phyloP scores from a whole-genome alignment of 805 yeast genomes.

The Monosporozyma servazzii region DNA sequence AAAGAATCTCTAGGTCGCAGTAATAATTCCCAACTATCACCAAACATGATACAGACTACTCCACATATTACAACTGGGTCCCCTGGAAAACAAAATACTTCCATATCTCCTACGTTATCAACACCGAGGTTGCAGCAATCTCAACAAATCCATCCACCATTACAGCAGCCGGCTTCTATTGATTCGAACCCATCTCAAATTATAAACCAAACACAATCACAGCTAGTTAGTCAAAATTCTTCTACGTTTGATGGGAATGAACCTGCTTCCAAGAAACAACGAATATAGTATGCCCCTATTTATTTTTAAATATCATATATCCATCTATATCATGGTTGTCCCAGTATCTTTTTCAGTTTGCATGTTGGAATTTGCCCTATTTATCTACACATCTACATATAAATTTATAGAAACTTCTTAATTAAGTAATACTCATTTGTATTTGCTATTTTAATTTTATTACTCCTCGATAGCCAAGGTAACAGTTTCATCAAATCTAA shows the following conservation, averaged over 20 bases:
- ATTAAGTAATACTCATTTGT: background rate
- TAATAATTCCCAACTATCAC: conserved; percentile 2
- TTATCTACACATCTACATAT: background rate
- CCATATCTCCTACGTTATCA: background rate
- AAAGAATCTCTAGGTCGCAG: conserved; percentile 5
- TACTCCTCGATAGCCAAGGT: conserved; percentile 37
- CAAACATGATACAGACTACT: background rate
- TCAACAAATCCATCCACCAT: background rate
- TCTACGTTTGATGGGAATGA: conserved; percentile 5
- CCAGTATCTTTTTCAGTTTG: background rate
- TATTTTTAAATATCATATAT: too few relatives aligned
- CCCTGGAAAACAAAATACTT: background rate
- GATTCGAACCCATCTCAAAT: background rate
- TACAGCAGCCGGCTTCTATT: background rate
- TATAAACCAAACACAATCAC: background rate
- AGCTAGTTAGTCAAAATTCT: background rate
- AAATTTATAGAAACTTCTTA: background rate
- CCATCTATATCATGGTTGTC: too few relatives aligned
- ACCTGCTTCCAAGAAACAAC: conserved; percentile 12
- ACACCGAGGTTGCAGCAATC: conserved; percentile 1
- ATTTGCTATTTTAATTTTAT: background rate
- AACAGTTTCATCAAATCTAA: conserved; percentile 56
- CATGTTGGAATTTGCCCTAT: background rate
- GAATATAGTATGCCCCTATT: conserved; percentile 3
- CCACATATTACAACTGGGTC: conserved; percentile 1